Base-by-base conservation (phyloP, 169 alveolate species). In the Toxoplasma gondii region DNA sequence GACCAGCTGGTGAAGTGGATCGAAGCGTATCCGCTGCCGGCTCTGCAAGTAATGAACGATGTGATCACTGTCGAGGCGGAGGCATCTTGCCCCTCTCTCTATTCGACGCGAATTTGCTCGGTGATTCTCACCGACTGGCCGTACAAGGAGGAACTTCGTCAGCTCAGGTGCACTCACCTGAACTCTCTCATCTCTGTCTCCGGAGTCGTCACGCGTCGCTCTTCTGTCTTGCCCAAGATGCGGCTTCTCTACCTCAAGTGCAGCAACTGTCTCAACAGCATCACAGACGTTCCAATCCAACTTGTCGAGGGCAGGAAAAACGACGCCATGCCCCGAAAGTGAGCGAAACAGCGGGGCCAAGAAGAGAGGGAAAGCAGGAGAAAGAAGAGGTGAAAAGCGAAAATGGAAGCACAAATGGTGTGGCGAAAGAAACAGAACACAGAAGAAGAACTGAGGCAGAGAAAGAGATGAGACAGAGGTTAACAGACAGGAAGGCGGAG, bases 1-100 rank as follows among this genome's bases (percentile, higher is more conserved):
- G 93, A 88, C 41, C 92, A 87, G 92, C 81, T 91, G 31, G 83
- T 91, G 64, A 12, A 64, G 70, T 91, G 95, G 95, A 10, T 93
- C 9, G 92, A 93, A n/a, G 53, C 86, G 69, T 88, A 93, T 80
- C 93, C 93, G n/a, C 45, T 70, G 41, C 90, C 93, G 31, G 91
- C 88, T 31, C 43, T 93, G 36, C 93, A 93, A 74, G 94, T 91
- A 78, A 16, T 91, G 90, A 38, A 44, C 81, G 94, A 91, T 36
- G 91, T 39, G 0, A 80, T 91, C 24, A 54, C 94, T 2, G 91
- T 45, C 19, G 94, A 91, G 38, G 94, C 91, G 1, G 69, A 58
- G 84, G 83, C 88, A 1, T 64, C 88, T 22, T 45, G 83, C n/a
- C 91, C 94, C 0, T 78, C 88, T 4, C 91, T 91, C 41, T 91